Conservation (phyloP, 352 stramenopile genomes). For the Phytophthora macrochlamydospora region DNA sequence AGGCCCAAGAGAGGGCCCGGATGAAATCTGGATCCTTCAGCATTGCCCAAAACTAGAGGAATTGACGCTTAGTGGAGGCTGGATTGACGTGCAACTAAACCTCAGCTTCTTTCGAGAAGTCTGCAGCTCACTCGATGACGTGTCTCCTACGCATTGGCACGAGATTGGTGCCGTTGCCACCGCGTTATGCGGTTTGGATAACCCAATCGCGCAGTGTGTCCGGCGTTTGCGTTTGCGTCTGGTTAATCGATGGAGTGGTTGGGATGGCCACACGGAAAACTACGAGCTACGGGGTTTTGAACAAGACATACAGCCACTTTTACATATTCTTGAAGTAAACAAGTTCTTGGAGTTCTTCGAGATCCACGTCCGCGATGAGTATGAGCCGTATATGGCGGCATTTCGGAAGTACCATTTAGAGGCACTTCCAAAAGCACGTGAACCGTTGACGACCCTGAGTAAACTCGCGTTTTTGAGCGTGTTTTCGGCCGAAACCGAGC, state of each 20-base stretch:
- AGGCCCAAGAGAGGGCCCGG: not conserved
- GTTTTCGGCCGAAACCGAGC: not conserved
- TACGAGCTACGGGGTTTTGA: not conserved
- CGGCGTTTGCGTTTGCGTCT: not conserved
- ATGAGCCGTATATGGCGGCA: not conserved
- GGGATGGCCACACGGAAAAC: not conserved
- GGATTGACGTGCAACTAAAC: not conserved
- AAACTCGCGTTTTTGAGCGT: not conserved
- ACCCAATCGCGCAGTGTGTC: not conserved
- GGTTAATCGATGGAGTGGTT: not conserved
- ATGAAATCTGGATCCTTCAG: not conserved
- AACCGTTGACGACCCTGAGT: not conserved
- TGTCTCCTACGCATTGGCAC: not conserved
- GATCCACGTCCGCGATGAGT: not conserved
- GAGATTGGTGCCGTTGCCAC: not conserved
- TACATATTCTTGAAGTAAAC: not conserved
- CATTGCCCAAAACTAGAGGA: not conserved
- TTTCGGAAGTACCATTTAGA: not conserved
- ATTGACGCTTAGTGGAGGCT: not conserved
- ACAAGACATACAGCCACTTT: not conserved
- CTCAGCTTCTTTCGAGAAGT: not conserved
- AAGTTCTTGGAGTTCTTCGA: not conserved
- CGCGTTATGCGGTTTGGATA: not conserved
- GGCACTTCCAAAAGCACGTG: not conserved
- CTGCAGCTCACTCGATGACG: not conserved